A percentile compares a stretch with the other conserved stretches of the same genome.
Evolutionary conservation across 2,329 filamentous ascomycete species (phyloP).

Genomic region (Biscogniauxia marginata): DNA sequence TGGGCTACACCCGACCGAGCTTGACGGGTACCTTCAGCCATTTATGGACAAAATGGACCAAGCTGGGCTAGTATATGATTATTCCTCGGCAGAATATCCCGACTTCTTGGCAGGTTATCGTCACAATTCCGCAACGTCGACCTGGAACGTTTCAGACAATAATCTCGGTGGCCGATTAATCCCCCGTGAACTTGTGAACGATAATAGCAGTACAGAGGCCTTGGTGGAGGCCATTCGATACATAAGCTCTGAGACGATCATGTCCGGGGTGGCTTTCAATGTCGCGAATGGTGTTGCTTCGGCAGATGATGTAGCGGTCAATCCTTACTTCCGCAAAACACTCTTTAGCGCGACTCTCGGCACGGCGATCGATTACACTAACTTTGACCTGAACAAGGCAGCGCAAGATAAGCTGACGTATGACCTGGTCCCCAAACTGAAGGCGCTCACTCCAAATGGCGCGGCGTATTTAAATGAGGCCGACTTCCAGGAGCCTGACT

Average conservation of each 20-base stretch:
- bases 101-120: constrained; percentile 8
- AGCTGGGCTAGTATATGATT: constrained; percentile 9
- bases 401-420: constrained; percentile 13
- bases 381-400: constrained; percentile 6
- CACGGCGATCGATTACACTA: constrained; percentile 9
- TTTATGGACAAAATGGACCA: constrained; percentile 4
- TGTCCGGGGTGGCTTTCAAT: constrained; percentile 1
- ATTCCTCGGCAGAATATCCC: constrained; percentile 5
- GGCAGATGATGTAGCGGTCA: constrained; percentile 3
- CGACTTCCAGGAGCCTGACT: constrained; percentile 35
- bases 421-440: constrained; percentile 8
- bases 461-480: constrained; percentile 40
- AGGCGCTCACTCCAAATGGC: constrained; percentile 14
- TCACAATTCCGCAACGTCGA: constrained; percentile 1
- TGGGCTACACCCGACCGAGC: constrained; percentile 1
- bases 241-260: constrained; percentile 5
- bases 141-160: constrained; percentile 18
- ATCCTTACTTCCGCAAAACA: constrained; percentile 9
- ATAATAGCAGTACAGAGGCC: not conserved
- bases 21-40: constrained; percentile 6
- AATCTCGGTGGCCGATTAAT: constrained; percentile 14
- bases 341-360: constrained; percentile 9
- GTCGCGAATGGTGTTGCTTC: not conserved
- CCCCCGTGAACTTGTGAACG: constrained; percentile 9
- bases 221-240: constrained; percentile 11